Evolutionary conservation across 2,329 filamentous ascomycete genomes (phyloP).

Genomic region (Neonectria faginata): DNA sequence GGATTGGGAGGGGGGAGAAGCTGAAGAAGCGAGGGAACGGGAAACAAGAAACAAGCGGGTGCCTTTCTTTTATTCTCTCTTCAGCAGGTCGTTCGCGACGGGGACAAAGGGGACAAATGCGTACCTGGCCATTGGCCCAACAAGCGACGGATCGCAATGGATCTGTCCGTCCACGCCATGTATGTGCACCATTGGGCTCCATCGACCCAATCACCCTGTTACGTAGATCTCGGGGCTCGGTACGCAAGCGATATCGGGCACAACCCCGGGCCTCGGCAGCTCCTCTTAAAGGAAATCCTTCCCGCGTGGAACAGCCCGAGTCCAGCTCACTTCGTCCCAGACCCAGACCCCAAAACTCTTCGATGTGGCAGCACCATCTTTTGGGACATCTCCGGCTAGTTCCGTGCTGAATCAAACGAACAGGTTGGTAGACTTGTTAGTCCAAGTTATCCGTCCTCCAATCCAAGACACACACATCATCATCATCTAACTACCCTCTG

Average conservation of each 20-base stretch:
- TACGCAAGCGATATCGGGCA: constrained; percentile 43
- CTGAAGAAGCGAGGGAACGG: constrained; percentile 1
- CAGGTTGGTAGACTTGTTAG: constrained; percentile 4
- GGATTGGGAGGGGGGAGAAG: neutral
- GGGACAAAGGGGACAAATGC: constrained; percentile 3
- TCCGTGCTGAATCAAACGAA: constrained; percentile 12
- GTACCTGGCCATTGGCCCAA: constrained; percentile 16
- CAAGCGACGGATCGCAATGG: constrained; percentile 8
- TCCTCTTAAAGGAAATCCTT: constrained; percentile 30
- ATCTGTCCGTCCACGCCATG: constrained; percentile 11
- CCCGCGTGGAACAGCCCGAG: neutral
- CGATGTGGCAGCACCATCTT: neutral
- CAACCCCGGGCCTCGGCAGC: constrained; percentile 40
- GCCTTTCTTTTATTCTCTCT: neutral
- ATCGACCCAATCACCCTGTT: constrained; percentile 31
- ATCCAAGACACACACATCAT: neutral
- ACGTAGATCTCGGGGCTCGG: constrained; percentile 29
- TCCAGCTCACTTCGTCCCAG: neutral
- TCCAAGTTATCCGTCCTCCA: neutral
- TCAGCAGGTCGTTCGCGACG: neutral
- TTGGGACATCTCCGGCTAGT: constrained; percentile 13
- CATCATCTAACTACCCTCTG: too few relatives aligned
- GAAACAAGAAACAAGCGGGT: constrained; percentile 6
- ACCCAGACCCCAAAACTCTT: neutral
- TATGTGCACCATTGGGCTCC: constrained; percentile 18